Conservation (phyloP, 768 basidiomycete genomes). For the Tricholoma matsutake region DNA sequence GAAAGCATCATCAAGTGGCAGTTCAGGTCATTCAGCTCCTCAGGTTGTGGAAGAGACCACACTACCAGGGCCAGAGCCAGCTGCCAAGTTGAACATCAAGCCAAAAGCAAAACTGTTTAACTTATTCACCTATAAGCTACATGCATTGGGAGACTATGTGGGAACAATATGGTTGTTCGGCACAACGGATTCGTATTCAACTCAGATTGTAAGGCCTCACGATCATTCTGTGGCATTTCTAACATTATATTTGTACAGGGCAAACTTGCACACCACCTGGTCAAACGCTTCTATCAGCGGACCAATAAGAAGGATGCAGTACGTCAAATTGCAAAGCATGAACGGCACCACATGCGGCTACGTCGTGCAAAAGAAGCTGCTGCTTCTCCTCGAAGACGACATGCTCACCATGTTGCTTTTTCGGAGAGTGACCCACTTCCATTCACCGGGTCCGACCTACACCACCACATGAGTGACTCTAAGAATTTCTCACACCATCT, state of each 20-base stretch:
- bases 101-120: slow-evolving; percentile 12
- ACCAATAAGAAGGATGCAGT: not conserved
- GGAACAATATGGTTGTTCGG: no score
- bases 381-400: not conserved
- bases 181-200: no score
- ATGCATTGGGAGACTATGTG: slow-evolving; percentile 27
- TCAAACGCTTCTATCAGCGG: no score
- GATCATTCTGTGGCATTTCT: not conserved
- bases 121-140: slow-evolving; percentile 27
- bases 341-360: not conserved
- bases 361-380: no score
- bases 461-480: no score
- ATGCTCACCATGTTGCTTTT: no score
- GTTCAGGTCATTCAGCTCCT: not conserved
- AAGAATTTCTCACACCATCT: no score
- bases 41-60: no score
- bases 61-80: no score
- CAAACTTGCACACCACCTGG: not conserved
- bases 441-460: no score
- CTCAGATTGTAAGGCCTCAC: no score
- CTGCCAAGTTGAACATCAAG: not conserved
- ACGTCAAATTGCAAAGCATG: not conserved
- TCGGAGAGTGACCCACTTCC: no score
- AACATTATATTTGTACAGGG: not conserved
- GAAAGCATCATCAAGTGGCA: not conserved